These are phyloP conservation scores for Suillus placidus DNA, from an alignment of 768 basidiomycete species.

Conservation along the genomic window DNA sequence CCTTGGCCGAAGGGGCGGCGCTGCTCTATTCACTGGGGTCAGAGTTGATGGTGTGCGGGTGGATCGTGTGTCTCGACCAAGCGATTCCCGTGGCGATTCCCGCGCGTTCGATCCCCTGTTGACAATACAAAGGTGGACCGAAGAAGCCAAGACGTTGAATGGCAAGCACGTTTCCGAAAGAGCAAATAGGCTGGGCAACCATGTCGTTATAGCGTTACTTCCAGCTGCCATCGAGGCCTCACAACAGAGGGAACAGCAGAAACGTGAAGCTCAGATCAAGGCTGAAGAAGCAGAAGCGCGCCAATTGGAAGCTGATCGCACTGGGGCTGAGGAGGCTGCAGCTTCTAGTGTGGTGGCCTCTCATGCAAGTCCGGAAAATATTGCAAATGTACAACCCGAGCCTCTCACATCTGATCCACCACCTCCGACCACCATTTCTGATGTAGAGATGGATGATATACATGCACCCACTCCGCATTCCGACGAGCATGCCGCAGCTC, in stretches of 20 bases:
- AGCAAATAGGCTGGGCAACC: conserved; percentile 65
- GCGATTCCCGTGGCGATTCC: conserved; percentile 46
- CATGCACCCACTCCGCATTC: conserved; percentile 24
- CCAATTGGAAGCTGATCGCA: conserved; percentile 41
- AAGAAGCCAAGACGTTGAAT: conserved; percentile 83
- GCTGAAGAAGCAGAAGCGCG: conserved; percentile 51
- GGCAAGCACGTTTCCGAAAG: conserved; percentile 74
- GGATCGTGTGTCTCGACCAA: conserved; percentile 52
- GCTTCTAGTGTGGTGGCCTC: conserved; percentile 12
- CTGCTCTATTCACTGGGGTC: conserved; percentile 52
- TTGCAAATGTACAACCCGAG: conserved; percentile 14
- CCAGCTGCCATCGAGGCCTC: conserved; percentile 77
- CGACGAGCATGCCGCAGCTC: conserved; percentile 25
- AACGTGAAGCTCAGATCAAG: conserved; percentile 49
- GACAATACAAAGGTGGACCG: conserved; percentile 86
- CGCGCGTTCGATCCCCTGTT: conserved; percentile 74
- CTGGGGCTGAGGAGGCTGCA: conserved; percentile 34
- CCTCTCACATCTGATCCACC: conserved; percentile 11
- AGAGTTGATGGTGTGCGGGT: conserved; percentile 45
- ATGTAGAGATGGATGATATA: conserved; percentile 56
- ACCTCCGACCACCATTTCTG: conserved; percentile 33
- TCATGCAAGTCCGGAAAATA: not conserved
- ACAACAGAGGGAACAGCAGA: conserved; percentile 44
- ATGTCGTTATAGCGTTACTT: conserved; percentile 71
- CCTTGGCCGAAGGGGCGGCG: conserved; percentile 51